Conservation (phyloP, 2,329 filamentous ascomycete genomes). For the Alternaria sp. region DNA sequence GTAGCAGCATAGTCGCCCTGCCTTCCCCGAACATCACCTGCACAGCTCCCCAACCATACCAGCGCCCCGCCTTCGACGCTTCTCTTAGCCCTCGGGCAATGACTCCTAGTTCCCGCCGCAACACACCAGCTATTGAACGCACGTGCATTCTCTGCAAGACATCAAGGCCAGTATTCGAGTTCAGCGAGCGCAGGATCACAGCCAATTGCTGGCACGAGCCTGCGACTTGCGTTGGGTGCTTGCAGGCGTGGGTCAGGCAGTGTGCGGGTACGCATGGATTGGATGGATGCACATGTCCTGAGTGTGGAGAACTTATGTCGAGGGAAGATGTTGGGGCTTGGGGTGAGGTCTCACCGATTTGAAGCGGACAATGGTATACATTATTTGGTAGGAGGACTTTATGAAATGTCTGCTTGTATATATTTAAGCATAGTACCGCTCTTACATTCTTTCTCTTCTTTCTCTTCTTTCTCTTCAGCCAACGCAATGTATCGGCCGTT, state of each 20-base stretch:
- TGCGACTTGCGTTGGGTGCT: conserved; percentile 34
- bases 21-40: conserved; percentile 6
- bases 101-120: conserved; percentile 16
- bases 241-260: conserved; percentile 33
- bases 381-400: not conserved
- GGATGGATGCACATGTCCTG: conserved; percentile 34
- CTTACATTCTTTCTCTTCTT: conserved; percentile 1
- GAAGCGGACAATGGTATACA: not conserved
- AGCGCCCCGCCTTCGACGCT: not conserved
- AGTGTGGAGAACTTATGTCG: conserved; percentile 34
- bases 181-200: conserved; percentile 30
- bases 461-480: not conserved
- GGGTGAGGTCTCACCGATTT: conserved; percentile 16
- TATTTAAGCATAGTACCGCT: not conserved
- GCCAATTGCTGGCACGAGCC: conserved; percentile 37
- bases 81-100: conserved; percentile 10
- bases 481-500: not conserved
- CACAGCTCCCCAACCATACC: conserved; percentile 10
- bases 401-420: not conserved
- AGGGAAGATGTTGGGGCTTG: conserved; percentile 35
- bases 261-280: conserved; percentile 25
- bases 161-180: conserved; percentile 23
- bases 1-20: not conserved
- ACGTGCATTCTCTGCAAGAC: conserved; percentile 40
- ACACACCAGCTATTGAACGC: conserved; percentile 24